Conservation (phyloP, 805 yeast genomes). For the Sugiyamaella floridensis region DNA sequence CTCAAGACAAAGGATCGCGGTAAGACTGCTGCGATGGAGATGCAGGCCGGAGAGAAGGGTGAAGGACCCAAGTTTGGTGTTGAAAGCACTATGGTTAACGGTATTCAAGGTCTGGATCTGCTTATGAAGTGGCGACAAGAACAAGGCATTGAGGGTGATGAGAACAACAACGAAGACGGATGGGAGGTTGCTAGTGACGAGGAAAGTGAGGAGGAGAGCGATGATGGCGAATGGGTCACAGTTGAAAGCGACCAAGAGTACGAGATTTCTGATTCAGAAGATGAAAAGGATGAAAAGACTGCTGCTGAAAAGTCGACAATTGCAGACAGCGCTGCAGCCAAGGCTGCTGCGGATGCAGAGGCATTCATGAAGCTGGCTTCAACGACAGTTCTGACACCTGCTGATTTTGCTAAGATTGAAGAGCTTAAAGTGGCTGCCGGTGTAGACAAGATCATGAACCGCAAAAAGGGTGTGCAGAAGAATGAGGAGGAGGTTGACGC, state of each 20-base stretch:
- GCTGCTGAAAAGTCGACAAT: constrained; percentile 18
- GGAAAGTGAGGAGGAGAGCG: constrained; percentile 42
- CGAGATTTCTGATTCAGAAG: constrained; percentile 43
- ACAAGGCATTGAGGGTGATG: constrained; percentile 48
- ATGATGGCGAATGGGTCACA: constrained; percentile 82
- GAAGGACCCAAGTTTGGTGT: constrained; percentile 52
- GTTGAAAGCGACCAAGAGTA: constrained; percentile 78
- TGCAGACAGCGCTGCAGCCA: constrained; percentile 27
- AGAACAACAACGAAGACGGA: constrained; percentile 55
- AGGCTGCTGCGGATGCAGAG: constrained; percentile 22
- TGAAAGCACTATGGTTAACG: constrained; percentile 53
- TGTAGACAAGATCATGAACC: constrained; percentile 60
- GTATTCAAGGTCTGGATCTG: constrained; percentile 87
- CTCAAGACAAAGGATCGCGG: constrained; percentile 86
- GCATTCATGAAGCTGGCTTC: constrained; percentile 56
- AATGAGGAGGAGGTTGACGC: constrained; percentile 82
- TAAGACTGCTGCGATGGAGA: constrained; percentile 76
- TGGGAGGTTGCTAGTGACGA: constrained; percentile 49
- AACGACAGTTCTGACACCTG: constrained; percentile 86
- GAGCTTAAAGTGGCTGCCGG: constrained; percentile 84
- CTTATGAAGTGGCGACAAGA: constrained; percentile 77
- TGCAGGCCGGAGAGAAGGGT: constrained; percentile 48
- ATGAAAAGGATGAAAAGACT: constrained; percentile 24
- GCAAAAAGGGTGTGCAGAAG: constrained; percentile 16
- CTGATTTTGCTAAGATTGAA: constrained; percentile 92